Evolutionary conservation across 352 stramenopile species (phyloP), one percentile per base, ranked within the genome.

Genomic region (Phytophthora vignae): DNA sequence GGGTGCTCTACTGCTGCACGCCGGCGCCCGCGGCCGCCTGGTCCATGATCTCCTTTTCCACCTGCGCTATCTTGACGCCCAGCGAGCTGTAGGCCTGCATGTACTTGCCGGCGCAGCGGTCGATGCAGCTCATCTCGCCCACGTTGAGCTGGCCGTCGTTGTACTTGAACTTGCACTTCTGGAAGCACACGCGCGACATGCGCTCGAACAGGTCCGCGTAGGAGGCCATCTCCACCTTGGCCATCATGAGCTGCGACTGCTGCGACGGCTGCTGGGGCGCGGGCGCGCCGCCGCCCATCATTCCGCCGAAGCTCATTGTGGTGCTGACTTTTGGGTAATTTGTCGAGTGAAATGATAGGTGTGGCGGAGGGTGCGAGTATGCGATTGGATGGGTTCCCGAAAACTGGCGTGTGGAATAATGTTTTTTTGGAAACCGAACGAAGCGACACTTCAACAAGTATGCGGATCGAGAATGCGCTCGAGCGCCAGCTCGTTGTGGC

Each of bases 41-140:
- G 44, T 88, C 84, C 82, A 95, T 92, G 68, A 96, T 94, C 55
- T 95, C 87, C 81, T 99, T 92, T 82, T 99, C 97, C 17, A 98
- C 94, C 72, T 98, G 92, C 72, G 98, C 93, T 79, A 99, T 92
- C 64, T 98, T 97, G 70, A 96, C 84, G 49, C 96, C 95, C 50
- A 99, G 85, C 50, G 95, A 90, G 75, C 98, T 95, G 75, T 99
- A 98, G 31, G 95, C 85, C 77, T 99, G 94, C 83, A 99, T 96
- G 85, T 99, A 99, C 83, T 99, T 99, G 64, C 93, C 87, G 33
- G 98, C 94, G 77, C 97, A 99, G 71, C 97, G 93, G 88, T 99
- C 97, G 65, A 98, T 97, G 84, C 97, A 99, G 77, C 85, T 98
- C 96, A 99, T 99, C 87, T 99, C 97, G 71, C 97, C 97, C 31